A percentile compares a stretch with the other conserved stretches of the same genome.
These are phyloP conservation scores for Talaromyces trachyspermus DNA, from an alignment of 495 filamentous ascomycete genomes.

Conservation along the genomic window DNA sequence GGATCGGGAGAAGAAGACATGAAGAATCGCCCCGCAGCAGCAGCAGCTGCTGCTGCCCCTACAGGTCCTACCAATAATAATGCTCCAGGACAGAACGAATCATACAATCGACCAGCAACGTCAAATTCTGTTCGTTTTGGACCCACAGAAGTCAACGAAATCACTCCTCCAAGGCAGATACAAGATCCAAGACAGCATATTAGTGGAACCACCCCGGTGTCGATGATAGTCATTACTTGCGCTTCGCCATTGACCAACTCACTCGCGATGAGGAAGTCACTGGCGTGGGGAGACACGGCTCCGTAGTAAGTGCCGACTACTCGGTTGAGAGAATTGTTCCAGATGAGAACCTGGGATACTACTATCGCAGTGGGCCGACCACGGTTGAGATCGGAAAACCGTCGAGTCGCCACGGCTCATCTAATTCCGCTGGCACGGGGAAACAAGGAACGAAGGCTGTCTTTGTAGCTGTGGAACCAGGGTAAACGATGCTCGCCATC, in stretches of 20 bases:
- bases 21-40: slow-evolving; percentile 5
- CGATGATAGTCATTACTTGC: slow-evolving; percentile 64
- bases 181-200: slow-evolving; percentile 24
- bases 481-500: slow-evolving; percentile 39
- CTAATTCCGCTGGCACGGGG: slow-evolving; percentile 6
- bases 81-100: too few species aligned
- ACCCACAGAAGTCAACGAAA: slow-evolving; percentile 22
- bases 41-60: neutral
- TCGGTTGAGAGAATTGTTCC: slow-evolving; percentile 44
- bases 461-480: slow-evolving; percentile 46
- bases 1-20: neutral
- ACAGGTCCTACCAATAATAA: too few species aligned
- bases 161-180: slow-evolving; percentile 19
- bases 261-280: slow-evolving; percentile 55
- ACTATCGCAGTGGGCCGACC: slow-evolving; percentile 16
- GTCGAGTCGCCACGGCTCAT: slow-evolving; percentile 8
- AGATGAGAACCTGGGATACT: slow-evolving; percentile 43
- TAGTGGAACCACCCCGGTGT: slow-evolving; percentile 52
- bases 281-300: slow-evolving; percentile 24
- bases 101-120: slow-evolving; percentile 3
- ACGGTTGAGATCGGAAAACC: slow-evolving; percentile 6
- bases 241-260: slow-evolving; percentile 66
- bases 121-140: slow-evolving; percentile 30
- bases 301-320: slow-evolving; percentile 33
- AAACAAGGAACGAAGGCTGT: slow-evolving; percentile 13